Evolutionary conservation across 768 basidiomycete species (phyloP).

Genomic region (Amanita rubescens): DNA sequence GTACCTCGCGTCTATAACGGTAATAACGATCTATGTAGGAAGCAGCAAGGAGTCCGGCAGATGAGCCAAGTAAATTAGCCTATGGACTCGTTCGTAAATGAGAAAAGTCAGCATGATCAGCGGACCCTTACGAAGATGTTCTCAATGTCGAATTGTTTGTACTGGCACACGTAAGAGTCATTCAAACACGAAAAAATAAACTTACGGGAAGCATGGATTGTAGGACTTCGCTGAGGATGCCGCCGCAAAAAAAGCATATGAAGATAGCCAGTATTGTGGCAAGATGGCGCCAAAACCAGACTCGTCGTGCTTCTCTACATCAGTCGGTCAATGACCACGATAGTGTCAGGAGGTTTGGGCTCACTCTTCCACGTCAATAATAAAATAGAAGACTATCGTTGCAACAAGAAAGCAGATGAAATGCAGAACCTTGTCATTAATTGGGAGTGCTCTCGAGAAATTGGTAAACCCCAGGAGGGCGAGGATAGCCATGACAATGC

Average conservation of each 20-base stretch:
- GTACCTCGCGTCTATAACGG: slow-evolving; percentile 71
- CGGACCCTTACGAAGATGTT: slow-evolving; percentile 51
- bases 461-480: slow-evolving; percentile 77
- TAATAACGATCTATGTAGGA: slow-evolving; percentile 72
- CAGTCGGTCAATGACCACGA: background rate
- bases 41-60: slow-evolving; percentile 55
- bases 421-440: slow-evolving; percentile 77
- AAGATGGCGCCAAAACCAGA: slow-evolving; percentile 84
- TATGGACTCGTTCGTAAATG: slow-evolving; percentile 20
- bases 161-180: slow-evolving; percentile 27
- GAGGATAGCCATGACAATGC: slow-evolving; percentile 57
- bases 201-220: slow-evolving; percentile 69
- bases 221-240: slow-evolving; percentile 74
- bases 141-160: slow-evolving; percentile 65
- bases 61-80: slow-evolving; percentile 76
- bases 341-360: slow-evolving; percentile 16
- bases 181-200: background rate
- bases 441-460: slow-evolving; percentile 50
- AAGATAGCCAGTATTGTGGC: slow-evolving; percentile 60
- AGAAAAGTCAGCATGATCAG: slow-evolving; percentile 5
- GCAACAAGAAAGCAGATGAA: slow-evolving; percentile 72
- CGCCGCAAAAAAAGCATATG: slow-evolving; percentile 74
- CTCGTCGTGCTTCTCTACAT: slow-evolving; percentile 65
- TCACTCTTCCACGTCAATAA: slow-evolving; percentile 83
- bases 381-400: slow-evolving; percentile 80